A percentile compares a stretch with the other conserved stretches of the same genome.
Conservation (phyloP, 805 yeast genomes). For the Yarrowia osloensis region DNA sequence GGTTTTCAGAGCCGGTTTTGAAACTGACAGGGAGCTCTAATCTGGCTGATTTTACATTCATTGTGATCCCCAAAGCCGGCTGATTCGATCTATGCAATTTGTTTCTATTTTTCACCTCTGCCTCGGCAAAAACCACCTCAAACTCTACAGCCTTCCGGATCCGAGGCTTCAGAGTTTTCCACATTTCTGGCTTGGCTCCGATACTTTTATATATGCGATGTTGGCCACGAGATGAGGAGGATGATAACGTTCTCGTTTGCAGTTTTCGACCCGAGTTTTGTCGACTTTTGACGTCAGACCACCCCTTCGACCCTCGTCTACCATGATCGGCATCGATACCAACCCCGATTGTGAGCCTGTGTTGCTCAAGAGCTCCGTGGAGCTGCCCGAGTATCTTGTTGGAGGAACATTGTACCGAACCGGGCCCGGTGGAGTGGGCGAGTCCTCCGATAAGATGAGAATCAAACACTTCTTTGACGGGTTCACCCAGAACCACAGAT, state of each 20-base stretch:
- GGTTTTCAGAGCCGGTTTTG: neutral
- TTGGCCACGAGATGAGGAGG: neutral
- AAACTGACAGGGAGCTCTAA: neutral
- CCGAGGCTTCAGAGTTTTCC: slow-evolving; percentile 2
- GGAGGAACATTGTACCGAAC: slow-evolving; percentile 21
- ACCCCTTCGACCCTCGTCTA: too few species aligned
- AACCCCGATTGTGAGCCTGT: neutral
- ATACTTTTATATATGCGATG: neutral
- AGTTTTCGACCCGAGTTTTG: neutral
- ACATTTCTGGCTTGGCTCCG: neutral
- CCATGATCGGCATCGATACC: neutral
- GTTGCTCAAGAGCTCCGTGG: neutral
- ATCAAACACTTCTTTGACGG: slow-evolving; percentile 14
- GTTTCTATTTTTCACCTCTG: neutral
- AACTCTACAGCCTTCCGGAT: neutral
- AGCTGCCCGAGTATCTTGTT: neutral
- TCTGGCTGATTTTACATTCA: neutral
- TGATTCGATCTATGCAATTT: neutral
- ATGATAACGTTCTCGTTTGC: too few species aligned
- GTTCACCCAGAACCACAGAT: slow-evolving; percentile 12
- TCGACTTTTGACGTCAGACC: too few species aligned
- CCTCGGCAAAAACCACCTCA: neutral
- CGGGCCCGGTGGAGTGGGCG: slow-evolving; percentile 11
- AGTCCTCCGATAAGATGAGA: neutral
- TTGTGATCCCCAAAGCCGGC: neutral